Percentiles rank a stretch among this genome's conserved stretches.
These are phyloP conservation scores for Kazachstania taianensis DNA, from an alignment of 805 yeast genomes.

Conservation along the genomic window DNA sequence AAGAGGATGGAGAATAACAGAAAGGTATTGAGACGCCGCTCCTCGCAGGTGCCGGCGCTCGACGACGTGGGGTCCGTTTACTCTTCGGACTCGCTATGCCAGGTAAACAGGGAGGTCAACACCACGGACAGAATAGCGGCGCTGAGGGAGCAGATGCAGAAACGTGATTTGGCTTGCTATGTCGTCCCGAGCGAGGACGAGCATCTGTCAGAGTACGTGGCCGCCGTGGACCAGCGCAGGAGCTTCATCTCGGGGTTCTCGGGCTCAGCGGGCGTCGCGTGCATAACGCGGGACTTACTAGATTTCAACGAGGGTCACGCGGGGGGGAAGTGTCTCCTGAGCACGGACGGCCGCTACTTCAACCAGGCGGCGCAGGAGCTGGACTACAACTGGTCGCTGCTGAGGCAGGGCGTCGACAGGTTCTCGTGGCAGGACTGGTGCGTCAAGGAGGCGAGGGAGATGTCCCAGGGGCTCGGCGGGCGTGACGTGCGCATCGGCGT, in stretches of 20 bases:
- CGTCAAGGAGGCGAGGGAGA: slow-evolving; percentile 41
- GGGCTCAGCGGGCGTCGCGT: slow-evolving; percentile 88
- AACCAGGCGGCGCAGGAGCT: slow-evolving; percentile 81
- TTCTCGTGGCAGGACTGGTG: slow-evolving; percentile 79
- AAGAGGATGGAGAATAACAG: slow-evolving; percentile 22
- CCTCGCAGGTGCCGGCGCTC: background rate
- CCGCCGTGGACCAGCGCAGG: slow-evolving; percentile 71
- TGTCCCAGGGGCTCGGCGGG: slow-evolving; percentile 32
- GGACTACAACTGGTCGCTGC: slow-evolving; percentile 65
- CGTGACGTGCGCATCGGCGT: slow-evolving; percentile 54
- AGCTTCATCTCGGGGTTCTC: slow-evolving; percentile 79
- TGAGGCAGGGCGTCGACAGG: slow-evolving; percentile 72
- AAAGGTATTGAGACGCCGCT: background rate
- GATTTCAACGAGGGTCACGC: slow-evolving; percentile 33
- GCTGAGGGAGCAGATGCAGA: slow-evolving; percentile 56
- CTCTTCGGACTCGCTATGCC: slow-evolving; percentile 33
- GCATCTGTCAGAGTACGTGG: slow-evolving; percentile 86
- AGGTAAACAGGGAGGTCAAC: slow-evolving; percentile 36
- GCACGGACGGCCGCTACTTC: slow-evolving; percentile 94
- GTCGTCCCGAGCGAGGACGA: slow-evolving; percentile 83
- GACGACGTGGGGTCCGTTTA: slow-evolving; percentile 26
- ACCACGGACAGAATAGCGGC: slow-evolving; percentile 49
- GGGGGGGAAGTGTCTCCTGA: slow-evolving; percentile 62
- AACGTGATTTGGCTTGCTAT: slow-evolving; percentile 59
- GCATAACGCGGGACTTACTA: slow-evolving; percentile 48